Evolutionary conservation across 208 protist species (phyloP), one percentile per base, ranked within the genome.

Genomic region (Trypanosoma platydactyli): DNA sequence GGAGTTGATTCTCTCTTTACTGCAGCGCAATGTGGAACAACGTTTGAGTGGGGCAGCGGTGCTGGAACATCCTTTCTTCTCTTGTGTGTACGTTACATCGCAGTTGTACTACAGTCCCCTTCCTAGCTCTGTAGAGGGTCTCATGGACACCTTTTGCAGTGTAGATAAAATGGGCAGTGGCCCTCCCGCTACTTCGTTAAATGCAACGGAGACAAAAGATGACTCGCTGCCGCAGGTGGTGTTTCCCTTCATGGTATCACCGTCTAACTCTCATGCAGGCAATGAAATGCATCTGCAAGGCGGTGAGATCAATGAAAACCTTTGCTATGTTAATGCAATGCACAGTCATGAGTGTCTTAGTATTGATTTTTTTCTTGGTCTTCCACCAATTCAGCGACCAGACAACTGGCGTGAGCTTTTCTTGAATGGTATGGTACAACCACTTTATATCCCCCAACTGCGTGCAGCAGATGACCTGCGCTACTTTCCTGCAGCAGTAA

Each of bases 31-130:
- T 33, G 57, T 79, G 38, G 79, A 89, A 22, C 48, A 76, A 48
- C 86, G 90, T 2, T 77, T 95, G 13, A 65, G 63, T 66, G 90
- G 90, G 13, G 58, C 61, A 5, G 68, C 61, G 18, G 90, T 95
- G 27, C 75, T 95, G 53, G 85, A 94, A 59, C 90, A 95, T 58
- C 85, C 90, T 1, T 95, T 95, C 73, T 95, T 95, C 71, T 76
- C 76, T 24, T 94, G 86, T 66, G 12, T 59, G 11, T 95, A 95
- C 70, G 65, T 91, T 41, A 69, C 75, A 22, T 89, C 87, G 27
- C 80, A 94, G 73, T 62, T 95, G 40, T 95, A 94, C 68, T 80
- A 88, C 64, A 25, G 70, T 76, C n/a, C 54, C 73, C 22, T 55
- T 78, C 49, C 71, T 74, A 18, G 40, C 62, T 29, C 48, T 70